These are phyloP conservation scores for Trametes elegans DNA, from an alignment of 768 basidiomycete species.

Conservation along the genomic window DNA sequence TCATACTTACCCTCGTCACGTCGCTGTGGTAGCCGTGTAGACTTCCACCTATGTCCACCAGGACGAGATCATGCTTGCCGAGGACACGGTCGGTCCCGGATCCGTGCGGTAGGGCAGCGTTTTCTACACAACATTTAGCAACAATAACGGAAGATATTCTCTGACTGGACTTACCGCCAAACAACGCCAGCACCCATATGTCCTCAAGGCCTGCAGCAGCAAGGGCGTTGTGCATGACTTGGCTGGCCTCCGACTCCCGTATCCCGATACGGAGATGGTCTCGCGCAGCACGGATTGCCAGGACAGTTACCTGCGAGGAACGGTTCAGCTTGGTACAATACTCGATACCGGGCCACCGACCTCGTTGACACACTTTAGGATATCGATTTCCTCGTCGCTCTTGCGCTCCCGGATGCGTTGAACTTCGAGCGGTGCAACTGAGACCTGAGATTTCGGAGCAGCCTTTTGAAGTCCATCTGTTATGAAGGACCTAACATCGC, in stretches of 20 bases:
- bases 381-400: conserved; percentile 62
- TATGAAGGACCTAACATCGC: conserved; percentile 58
- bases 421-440: conserved; percentile 53
- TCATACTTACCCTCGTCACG: conserved; percentile 62
- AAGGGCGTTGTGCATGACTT: conserved; percentile 58
- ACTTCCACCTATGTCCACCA: conserved; percentile 72
- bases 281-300: conserved; percentile 68
- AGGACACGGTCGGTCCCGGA: conserved; percentile 67
- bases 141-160: not conserved
- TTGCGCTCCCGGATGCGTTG: conserved; percentile 72
- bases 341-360: conserved; percentile 36
- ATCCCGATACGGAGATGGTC: conserved; percentile 66
- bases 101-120: conserved; percentile 86
- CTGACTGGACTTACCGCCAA: conserved; percentile 57
- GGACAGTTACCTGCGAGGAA: conserved; percentile 60
- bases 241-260: conserved; percentile 65
- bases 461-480: conserved; percentile 58
- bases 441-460: conserved; percentile 36
- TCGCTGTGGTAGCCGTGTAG: conserved; percentile 78
- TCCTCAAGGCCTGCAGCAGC: conserved; percentile 54
- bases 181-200: conserved; percentile 65
- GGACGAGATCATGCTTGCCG: conserved; percentile 54
- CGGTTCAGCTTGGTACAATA: not conserved
- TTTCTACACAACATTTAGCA: conserved; percentile 45
- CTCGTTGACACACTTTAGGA: conserved; percentile 80